Percentiles rank a stretch among this genome's conserved stretches.
phyloP scores from a whole-genome alignment of 306 rosid genomes.

The Quercus wislizeni region DNA sequence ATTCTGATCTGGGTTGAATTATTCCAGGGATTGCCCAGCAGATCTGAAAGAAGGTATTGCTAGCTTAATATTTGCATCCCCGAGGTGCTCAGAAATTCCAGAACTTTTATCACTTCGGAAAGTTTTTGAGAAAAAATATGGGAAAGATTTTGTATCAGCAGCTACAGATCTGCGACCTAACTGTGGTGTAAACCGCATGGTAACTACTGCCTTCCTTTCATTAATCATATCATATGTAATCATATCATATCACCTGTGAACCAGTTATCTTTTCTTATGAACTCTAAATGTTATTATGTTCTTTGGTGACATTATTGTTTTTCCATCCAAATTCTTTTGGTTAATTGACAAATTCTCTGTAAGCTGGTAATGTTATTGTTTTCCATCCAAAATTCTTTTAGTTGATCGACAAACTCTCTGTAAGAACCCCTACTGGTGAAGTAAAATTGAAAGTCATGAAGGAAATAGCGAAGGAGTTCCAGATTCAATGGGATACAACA shows the following conservation, averaged over 20 bases:
- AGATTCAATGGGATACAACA: constrained; percentile 80
- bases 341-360: constrained; percentile 95
- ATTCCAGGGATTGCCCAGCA: constrained; percentile 83
- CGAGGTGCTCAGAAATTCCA: constrained; percentile 95
- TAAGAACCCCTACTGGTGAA: constrained; percentile 75
- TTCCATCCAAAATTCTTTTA: constrained; percentile 9
- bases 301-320: neutral
- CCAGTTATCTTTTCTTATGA: neutral
- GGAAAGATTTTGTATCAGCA: constrained; percentile 88
- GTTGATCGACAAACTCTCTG: constrained; percentile 97
- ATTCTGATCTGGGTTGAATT: constrained; percentile 27
- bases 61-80: constrained; percentile 87
- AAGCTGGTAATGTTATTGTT: constrained; percentile 11
- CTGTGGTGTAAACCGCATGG: constrained; percentile 92
- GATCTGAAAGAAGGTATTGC: constrained; percentile 96
- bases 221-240: neutral
- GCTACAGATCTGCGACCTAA: constrained; percentile 87
- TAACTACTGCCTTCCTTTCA: constrained; percentile 13
- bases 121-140: constrained; percentile 88
- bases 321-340: constrained; percentile 25
- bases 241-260: neutral
- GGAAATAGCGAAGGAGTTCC: constrained; percentile 91
- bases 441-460: constrained; percentile 77
- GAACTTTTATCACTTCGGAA: constrained; percentile 68
- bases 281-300: neutral